Evolutionary conservation across 441 rosid species (phyloP).

Genomic region (Codiaeum variegatum): DNA sequence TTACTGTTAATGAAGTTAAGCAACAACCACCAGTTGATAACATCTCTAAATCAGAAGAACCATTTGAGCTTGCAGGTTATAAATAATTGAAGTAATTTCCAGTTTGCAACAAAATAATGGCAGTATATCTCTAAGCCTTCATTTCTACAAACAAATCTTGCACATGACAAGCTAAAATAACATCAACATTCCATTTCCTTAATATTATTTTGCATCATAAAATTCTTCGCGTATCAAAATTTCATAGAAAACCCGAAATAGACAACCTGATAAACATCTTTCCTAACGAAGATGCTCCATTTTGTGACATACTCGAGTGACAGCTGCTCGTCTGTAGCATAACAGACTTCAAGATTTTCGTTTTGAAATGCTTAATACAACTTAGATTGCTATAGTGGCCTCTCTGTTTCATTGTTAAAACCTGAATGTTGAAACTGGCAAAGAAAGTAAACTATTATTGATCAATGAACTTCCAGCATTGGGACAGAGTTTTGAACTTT

Average conservation of each 20-base stretch:
- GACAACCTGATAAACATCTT: not conserved
- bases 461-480: not conserved
- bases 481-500: not conserved
- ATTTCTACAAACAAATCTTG: not conserved
- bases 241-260: not conserved
- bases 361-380: not conserved
- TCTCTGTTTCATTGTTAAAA: not conserved
- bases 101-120: not conserved
- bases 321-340: not conserved
- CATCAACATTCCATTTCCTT: not conserved
- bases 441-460: not conserved
- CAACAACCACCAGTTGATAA: not conserved
- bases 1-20: not conserved
- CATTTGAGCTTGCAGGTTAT: not conserved
- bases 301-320: not conserved
- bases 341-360: not conserved
- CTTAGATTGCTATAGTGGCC: not conserved
- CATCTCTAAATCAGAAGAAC: not conserved
- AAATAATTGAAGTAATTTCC: not conserved
- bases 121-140: not conserved
- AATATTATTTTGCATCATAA: not conserved
- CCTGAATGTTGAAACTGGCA: not conserved
- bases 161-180: not conserved
- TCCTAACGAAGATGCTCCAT: not conserved
- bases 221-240: not conserved